Evolutionary conservation across 2,329 filamentous ascomycete genomes (phyloP), one percentile per base, ranked within the genome.

Genomic region (Cryphonectria nitschkei): DNA sequence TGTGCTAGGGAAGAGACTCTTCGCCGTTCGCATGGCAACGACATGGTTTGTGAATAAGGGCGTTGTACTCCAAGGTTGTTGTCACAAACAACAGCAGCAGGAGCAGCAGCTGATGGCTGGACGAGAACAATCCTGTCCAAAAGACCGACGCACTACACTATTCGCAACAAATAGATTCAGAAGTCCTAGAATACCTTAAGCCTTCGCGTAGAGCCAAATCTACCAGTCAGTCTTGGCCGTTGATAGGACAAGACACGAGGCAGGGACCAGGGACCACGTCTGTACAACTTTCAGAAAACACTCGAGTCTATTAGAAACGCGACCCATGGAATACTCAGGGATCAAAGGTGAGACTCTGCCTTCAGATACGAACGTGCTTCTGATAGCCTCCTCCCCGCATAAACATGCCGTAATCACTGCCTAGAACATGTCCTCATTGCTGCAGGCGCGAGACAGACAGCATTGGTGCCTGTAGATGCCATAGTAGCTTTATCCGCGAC

Each of bases 401-500:
- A 29, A 14, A 3, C n/a, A 56, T 32, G 26, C 13, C 13, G 50
- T 56, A 26, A 56, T 32, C 54, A 56, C 54, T 14, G 16, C 26
- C 29, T 13, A 5, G 26, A 3, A 32, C 54, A 32, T 56, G 26
- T 56, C 26, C 32, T 56, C n/a, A 56, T 29, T 56, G 14, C 26
- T 14, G 14, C 14, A 19, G 14, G 26, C 54, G 26, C 54, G 54
- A 56, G 26, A 56, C 54, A 32, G 13, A 56, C 54, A 14, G 4
- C 16, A 26, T 14, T 11, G 13, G 13, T 56, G 54, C 54, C 26
- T 56, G 54, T 29, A 56, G 54, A 16, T 50, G 16, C 43, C 16
- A n/a, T 50, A 50, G 46, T 19, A 16, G 54, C 29, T 58, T 29
- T 58, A 61, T 39, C 58, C 58, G 58, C 58, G 58, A 61, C 58